Evolutionary conservation across 140 eudicot species (phyloP), one percentile per base, ranked within the genome.

Genomic region (Bidens hawaiensis): DNA sequence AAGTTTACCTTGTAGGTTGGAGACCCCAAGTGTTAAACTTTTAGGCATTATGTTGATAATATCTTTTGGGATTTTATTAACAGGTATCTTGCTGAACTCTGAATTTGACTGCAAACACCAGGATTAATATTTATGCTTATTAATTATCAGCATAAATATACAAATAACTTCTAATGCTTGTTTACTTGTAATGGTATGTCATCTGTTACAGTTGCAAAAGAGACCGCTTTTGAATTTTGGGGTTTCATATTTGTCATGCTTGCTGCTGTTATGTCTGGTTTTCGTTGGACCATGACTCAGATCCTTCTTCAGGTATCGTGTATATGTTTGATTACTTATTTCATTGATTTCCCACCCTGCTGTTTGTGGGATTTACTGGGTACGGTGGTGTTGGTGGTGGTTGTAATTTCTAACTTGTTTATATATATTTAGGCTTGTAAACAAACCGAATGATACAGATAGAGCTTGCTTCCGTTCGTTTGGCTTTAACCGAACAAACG

Each of bases 261-360:
- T 84, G 98, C 98, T 62, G 89, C 98, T 78, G 98, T 91, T 52
- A 91, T 91, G 98, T 87, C 98, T 71, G 98, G 98, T 14, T 91
- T 91, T 33, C 86, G 96, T 31, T 91, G 94, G 98, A 82, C 85
- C 65, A 91, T 91, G 98, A 87, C 95, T 60, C 98, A 91, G 57
- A 91, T 91, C 58, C 98, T 91, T 69, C 98, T 91, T 64, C 98
- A 91, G 98, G 98, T 90, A 74, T 52, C 60, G 34, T 30, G 12
- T 25, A 18, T n/a, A n/a, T 62, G 31, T 40, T 65, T 14, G 5
- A 53, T 36, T 27, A 14, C 43, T 4, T 50, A 3, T 34, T 19
- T 16, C 60, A 46, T 15, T 22, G 13, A 14, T 18, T 28, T n/a
- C n/a, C n/a, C n/a, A n/a, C n/a, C n/a, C n/a, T n/a, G n/a, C n/a